Base-by-base conservation (phyloP, 2,329 filamentous ascomycete species). In the Cercospora sesami region DNA sequence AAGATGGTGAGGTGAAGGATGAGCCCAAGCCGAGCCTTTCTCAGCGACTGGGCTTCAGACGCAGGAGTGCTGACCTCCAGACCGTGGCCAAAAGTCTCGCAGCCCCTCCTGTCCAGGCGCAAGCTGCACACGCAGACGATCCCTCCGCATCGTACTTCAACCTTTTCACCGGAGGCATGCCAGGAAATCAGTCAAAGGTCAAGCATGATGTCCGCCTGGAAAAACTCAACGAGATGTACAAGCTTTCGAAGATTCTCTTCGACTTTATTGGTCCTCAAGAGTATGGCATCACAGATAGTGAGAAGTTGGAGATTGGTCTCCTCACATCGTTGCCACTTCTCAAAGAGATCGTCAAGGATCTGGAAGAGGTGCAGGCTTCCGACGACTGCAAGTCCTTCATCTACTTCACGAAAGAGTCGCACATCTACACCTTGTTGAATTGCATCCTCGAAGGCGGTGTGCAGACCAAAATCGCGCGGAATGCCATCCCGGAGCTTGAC, bases 241-340 rank as follows among this genome's bases (percentile, higher is more conserved):
- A 92, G 74, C 85, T 97, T 58, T 92, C 93, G 66, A 99, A 99
- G 81, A 90, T 98, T 12, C 83, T 99, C 14, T 99, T 99, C 76
- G 95, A 99, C 80, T 99, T 97, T 78, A 96, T 99, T 75, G 97
- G 95, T 64, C 95, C 95, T 0, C 95, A 99, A 76, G 95, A 99
- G 80, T 99, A 99, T 77, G 95, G 95, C 64, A 99, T 99, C 73
- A 93, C 91, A 4, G 91, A 97, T 76, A 90, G 89, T 68, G 95
- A 99, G 81, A 99, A 99, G 83, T 87, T 99, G n/a, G 95, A 99
- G 78, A 99, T 99, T 79, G 95, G 95, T 1, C 86, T 99, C 1
- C 83, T 99, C 73, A 99, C 95, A 0, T 97, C 94, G 12, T 83
- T 99, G 58, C 96, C 95, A 2, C 85, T 99, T 16, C 87, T 99